phyloP scores from a whole-genome alignment of 306 rosid species.

The Sicyos baderoa region DNA sequence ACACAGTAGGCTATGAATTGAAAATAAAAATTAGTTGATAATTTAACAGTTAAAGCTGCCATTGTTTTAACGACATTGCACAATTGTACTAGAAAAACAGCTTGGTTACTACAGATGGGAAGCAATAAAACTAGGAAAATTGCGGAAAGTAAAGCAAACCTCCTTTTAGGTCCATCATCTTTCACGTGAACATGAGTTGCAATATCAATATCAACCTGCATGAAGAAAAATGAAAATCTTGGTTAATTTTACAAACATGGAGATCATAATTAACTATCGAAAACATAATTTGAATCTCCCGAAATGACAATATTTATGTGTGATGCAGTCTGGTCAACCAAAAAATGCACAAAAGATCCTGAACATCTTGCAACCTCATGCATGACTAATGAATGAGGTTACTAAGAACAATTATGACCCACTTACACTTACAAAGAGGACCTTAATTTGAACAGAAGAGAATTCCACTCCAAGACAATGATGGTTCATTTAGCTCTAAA shows the following conservation, averaged over 20 bases:
- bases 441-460: too few species aligned
- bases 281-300: neutral
- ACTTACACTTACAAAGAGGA: too few species aligned
- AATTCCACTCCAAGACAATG: too few species aligned
- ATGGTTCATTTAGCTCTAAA: too few species aligned
- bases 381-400: too few species aligned
- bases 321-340: too few species aligned
- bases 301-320: neutral
- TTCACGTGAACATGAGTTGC: conserved; percentile 71
- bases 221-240: conserved; percentile 19
- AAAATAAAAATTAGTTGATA: conserved; percentile 22
- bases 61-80: too few species aligned
- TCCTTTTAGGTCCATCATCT: conserved; percentile 87
- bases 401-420: too few species aligned
- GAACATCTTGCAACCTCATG: too few species aligned
- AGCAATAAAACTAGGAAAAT: neutral
- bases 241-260: neutral
- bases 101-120: neutral
- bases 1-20: conserved; percentile 54
- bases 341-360: too few species aligned
- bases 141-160: conserved; percentile 44
- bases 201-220: conserved; percentile 66
- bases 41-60: too few species aligned
- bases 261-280: neutral
- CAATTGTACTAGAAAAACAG: too few species aligned